Evolutionary conservation across 2,329 filamentous ascomycete species (phyloP).

Genomic region (Trichoderma aggressivum): DNA sequence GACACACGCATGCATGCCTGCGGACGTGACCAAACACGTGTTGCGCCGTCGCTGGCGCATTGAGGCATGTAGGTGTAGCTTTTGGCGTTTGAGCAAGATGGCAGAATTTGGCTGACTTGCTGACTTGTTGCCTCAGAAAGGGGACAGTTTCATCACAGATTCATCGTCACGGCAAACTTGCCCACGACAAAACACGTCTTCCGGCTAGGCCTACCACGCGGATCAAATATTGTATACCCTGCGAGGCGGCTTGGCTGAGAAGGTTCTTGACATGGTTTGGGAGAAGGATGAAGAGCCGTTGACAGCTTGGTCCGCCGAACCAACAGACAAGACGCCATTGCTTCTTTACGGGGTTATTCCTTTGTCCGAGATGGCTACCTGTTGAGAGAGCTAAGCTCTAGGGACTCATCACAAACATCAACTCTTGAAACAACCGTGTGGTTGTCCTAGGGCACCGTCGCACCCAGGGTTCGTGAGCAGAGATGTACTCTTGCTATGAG

Average conservation of each 20-base stretch:
- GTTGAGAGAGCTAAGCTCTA: neutral
- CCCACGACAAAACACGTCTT: neutral
- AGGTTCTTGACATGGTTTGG: neutral
- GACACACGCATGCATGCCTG: neutral
- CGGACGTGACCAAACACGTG: neutral
- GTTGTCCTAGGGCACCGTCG: neutral
- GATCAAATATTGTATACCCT: neutral
- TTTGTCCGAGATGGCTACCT: neutral
- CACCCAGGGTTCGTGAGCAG: neutral
- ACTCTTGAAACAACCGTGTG: neutral
- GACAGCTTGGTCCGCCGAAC: neutral
- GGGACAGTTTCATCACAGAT: neutral
- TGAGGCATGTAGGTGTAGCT: neutral
- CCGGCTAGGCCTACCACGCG: neutral
- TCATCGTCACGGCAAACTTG: neutral
- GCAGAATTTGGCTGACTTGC: neutral
- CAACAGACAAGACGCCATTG: neutral
- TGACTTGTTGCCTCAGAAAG: neutral
- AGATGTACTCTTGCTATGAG: too few species aligned
- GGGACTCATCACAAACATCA: neutral
- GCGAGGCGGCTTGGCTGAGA: neutral
- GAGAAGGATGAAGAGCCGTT: neutral
- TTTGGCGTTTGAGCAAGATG: neutral
- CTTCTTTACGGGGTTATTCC: neutral
- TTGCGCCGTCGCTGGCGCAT: neutral